Evolutionary conservation across 495 filamentous ascomycete genomes (phyloP).

Genomic region (Apodospora peruviana): DNA sequence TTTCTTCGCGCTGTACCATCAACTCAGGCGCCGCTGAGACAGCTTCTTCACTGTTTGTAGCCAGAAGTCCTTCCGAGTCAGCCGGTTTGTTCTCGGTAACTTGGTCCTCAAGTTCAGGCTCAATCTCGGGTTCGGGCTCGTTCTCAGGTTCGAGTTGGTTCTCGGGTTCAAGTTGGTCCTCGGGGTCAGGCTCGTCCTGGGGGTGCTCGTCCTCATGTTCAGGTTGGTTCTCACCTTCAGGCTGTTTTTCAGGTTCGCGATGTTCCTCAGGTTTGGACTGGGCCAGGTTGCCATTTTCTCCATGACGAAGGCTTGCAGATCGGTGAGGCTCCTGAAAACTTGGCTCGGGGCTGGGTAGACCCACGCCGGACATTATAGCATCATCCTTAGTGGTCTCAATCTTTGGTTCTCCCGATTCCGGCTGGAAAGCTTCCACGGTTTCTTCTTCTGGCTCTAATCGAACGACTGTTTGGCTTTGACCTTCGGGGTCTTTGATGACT

Average conservation of each 20-base stretch:
- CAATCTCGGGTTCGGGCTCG: not conserved
- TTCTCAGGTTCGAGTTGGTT: not conserved
- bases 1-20: not conserved
- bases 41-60: no score
- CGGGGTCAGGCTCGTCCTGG: not conserved
- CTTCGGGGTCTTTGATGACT: slow-evolving; percentile 2
- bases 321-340: not conserved
- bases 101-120: not conserved
- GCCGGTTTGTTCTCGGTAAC: no score
- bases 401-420: not conserved
- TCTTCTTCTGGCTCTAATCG: not conserved
- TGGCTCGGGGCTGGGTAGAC: not conserved
- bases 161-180: not conserved
- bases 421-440: not conserved
- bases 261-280: no score
- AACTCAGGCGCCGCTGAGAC: no score
- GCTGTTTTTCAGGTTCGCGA: not conserved
- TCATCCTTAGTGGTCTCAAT: slow-evolving; percentile 1
- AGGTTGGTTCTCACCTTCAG: not conserved
- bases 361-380: slow-evolving; percentile 6
- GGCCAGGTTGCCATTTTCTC: no score
- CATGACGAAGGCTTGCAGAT: no score
- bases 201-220: not conserved
- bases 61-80: no score
- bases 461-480: no score